These are phyloP conservation scores for Sphenostylis stenocarpa DNA, from an alignment of 306 rosid species.

Conservation along the genomic window DNA sequence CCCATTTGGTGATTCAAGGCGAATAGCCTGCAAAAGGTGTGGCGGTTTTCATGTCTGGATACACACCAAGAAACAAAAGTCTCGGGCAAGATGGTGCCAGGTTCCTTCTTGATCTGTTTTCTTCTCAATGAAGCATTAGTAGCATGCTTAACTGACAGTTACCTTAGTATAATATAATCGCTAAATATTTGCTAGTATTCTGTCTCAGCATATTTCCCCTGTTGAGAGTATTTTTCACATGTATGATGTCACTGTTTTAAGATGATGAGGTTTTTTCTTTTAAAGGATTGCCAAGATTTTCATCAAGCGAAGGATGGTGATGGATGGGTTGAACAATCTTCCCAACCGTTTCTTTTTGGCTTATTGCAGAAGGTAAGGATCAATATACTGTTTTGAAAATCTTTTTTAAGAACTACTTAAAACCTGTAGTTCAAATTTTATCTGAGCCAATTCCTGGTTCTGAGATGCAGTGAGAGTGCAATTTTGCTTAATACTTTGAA, in stretches of 20 bases:
- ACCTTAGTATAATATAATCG: not conserved
- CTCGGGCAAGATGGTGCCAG: constrained; percentile 99
- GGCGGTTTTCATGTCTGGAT: constrained; percentile 79
- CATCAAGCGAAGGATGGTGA: constrained; percentile 99
- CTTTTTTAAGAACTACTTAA: constrained; percentile 2
- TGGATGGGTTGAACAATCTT: constrained; percentile 99
- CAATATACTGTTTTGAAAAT: not conserved
- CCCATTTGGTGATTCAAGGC: constrained; percentile 72
- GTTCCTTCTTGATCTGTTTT: constrained; percentile 46
- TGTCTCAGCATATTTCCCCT: constrained; percentile 20
- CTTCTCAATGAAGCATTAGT: not conserved
- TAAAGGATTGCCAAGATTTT: constrained; percentile 90
- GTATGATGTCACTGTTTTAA: constrained; percentile 29
- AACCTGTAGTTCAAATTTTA: constrained; percentile 1
- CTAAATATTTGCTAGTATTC: constrained; percentile 17
- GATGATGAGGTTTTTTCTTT: constrained; percentile 33
- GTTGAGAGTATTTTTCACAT: not conserved
- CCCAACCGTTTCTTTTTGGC: constrained; percentile 87
- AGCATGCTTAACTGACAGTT: constrained; percentile 29
- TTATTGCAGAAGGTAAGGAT: constrained; percentile 83
- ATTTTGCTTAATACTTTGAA: constrained; percentile 26
- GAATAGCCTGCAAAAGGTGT: constrained; percentile 88
- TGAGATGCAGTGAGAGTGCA: constrained; percentile 5
- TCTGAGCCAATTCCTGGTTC: constrained; percentile 16
- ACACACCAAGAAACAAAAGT: constrained; percentile 76